These are phyloP conservation scores for Cercophora samala DNA, from an alignment of 495 filamentous ascomycete genomes.

Conservation along the genomic window DNA sequence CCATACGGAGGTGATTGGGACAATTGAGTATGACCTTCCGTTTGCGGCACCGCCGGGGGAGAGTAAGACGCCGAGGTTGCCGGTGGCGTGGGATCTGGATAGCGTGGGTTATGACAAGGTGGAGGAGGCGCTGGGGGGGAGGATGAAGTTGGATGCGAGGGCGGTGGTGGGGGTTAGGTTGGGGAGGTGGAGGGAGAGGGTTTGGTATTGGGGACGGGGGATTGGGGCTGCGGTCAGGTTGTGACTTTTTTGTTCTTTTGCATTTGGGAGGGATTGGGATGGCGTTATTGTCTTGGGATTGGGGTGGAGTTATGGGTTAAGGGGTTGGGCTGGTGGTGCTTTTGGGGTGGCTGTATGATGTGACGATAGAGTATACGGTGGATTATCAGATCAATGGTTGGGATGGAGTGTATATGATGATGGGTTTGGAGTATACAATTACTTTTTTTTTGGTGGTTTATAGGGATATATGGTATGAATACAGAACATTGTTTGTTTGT, in stretches of 20 bases:
- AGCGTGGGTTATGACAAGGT: constrained; percentile 81
- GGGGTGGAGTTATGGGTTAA: no score
- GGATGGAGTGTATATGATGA: no score
- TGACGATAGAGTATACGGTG: no score
- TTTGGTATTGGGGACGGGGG: constrained; percentile 68
- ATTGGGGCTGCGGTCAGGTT: constrained; percentile 72
- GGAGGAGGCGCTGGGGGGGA: constrained; percentile 77
- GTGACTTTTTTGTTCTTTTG: constrained; percentile 30
- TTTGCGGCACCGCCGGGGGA: constrained; percentile 76
- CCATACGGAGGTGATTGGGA: constrained; percentile 69
- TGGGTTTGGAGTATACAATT: no score
- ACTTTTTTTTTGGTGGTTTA: no score
- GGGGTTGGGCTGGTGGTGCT: no score
- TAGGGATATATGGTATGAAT: no score
- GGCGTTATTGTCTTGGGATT: background rate
- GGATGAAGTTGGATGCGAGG: constrained; percentile 71
- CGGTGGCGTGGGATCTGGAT: constrained; percentile 72
- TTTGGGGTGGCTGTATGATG: no score
- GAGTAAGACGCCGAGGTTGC: constrained; percentile 67
- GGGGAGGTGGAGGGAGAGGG: constrained; percentile 63
- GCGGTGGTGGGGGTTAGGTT: constrained; percentile 69
- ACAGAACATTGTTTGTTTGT: no score
- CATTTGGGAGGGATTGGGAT: background rate
- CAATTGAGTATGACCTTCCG: constrained; percentile 67
- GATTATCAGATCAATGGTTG: no score